Evolutionary conservation across 306 rosid genomes (phyloP), one percentile per base, ranked within the genome.

Genomic region (Comarum palustre): DNA sequence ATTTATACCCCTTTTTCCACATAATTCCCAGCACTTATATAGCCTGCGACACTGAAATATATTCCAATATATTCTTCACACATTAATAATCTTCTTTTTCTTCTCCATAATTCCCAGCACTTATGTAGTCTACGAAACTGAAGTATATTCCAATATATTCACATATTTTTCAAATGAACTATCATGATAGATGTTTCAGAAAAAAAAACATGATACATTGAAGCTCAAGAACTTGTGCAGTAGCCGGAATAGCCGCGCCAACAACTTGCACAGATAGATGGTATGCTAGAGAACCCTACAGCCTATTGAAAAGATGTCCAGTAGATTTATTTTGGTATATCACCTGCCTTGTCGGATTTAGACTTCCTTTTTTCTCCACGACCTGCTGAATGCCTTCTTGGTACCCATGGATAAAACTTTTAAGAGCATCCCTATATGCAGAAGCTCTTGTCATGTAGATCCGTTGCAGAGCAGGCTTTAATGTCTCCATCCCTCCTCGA

Each of bases 361-460:
- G 81, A 77, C 65, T 57, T 19, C 16, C 80, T 79, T 81, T 84
- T 79, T 78, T 90, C 75, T 93, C 92, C 90, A 82, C 77, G 70
- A 75, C 86, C 79, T 87, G 84, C 62, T 87, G 90, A 77, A 93
- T 77, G 65, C 93, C 98, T 73, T 87, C 97, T 79, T 89, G 94
- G 81, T 90, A 71, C 54, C 75, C 75, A 75, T 83, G 68, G 76
- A 93, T 87, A 62, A 90, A 93, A 81, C 84, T 93, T 88, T 87
- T 88, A 48, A 93, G 90, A 78, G 92, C 96, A 68, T 93, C 75
- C 19, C 41, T 16, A 80, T 90, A 93, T 22, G 91, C 86, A 73
- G 98, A 87, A 77, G 96, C 96, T 81, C 92, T 89, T 62, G 92
- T 93, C 98, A 93, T 87, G 81, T 90, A 93, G 42, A 90, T 71